Base-by-base conservation (phyloP, 257 asterid species). In the Parsonsia alboflavescens region DNA sequence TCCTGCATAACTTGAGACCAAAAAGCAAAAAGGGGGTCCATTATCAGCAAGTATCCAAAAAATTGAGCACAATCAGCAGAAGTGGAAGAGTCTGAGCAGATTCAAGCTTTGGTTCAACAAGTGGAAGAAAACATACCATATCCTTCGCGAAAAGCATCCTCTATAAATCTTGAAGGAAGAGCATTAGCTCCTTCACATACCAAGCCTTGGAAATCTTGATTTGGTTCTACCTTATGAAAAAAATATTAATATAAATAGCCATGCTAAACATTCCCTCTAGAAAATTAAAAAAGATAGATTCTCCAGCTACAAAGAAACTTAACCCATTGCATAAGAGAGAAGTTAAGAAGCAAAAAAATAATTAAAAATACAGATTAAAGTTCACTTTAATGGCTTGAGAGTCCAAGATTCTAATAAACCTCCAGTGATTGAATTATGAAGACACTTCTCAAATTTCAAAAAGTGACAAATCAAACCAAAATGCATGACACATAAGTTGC, bases 171-270 rank as follows among this genome's bases (percentile, higher is more conserved):
- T 12, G 93, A 67, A 26, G 99, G 99, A 76, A 95, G 99, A 73
- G 85, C 99, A 85, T 87, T 89, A 76, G 99, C 98, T 82, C 99
- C 99, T 86, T 95, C 99, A 77, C 98, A 92, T 57, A 92, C 98
- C 89, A 92, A 83, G 66, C 99, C 99, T 82, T 83, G 96, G 80
- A 95, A 95, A 89, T 95, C 98, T 86, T 92, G 98, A 81, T 95
- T 95, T 86, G 97, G 99, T 77, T 95, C 99, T 92, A 95, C 97
- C 99, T 95, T 89, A 74, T 88, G 82, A 86, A 85, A 83, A 83
- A 85, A 76, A 83, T 30, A 73, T 67, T 28, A 72, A 77, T 75
- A 75, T 77, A 39, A 83, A 76, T 78, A 79, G 73, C 80, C 72
- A 82, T 26, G 48, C 16, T 26, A 57, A 44, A 30, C 48, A 75